Evolutionary conservation across 352 stramenopile genomes (phyloP), one percentile per base, ranked within the genome.

Genomic region (Phytophthora parvispora): DNA sequence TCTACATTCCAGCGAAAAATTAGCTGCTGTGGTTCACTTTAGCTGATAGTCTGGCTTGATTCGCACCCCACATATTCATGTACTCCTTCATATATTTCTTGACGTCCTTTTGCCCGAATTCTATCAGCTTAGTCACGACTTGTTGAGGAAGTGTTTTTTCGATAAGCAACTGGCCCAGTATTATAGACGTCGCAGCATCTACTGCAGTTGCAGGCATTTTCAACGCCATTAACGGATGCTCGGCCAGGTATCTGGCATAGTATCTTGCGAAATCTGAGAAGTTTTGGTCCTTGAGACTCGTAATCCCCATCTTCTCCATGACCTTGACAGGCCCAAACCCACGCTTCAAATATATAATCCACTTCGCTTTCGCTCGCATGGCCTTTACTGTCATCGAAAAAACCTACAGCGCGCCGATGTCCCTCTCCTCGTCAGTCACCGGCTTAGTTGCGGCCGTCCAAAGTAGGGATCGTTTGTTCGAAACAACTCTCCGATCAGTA

Each of bases 251-350:
- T 20, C 22, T 38, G 29, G 57, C 29, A 38, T 56, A 64, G 25
- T 56, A 64, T 56, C 59, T 58, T 8, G 27, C 36, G 34, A 66
- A 66, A 34, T 43, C 52, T 27, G 58, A 59, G 48, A 59, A 66
- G n/a, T 52, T 59, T 13, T 52, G 51, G 34, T 59, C 59, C 13
- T 22, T 51, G 1, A 58, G 6, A 59, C 25, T 29, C 12, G 4
- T 27, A 16, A 66, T 36, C 12, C 43, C 52, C 48, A 66, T 20
- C 38, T 66, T 66, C 27, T 27, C 52, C 34, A 51, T n/a, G n/a
- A 34, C 59, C 18, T 36, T 36, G 31, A 10, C 31, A 36, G 31
- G 31, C 31, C 31, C 31, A 36, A 36, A 36, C 31, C 31, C 31
- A 36, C 10, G 31, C 10, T 36, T 36, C 6, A 36, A 10, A 6